Evolutionary conservation across 2,329 filamentous ascomycete species (phyloP).

Genomic region (Phoma sp.): DNA sequence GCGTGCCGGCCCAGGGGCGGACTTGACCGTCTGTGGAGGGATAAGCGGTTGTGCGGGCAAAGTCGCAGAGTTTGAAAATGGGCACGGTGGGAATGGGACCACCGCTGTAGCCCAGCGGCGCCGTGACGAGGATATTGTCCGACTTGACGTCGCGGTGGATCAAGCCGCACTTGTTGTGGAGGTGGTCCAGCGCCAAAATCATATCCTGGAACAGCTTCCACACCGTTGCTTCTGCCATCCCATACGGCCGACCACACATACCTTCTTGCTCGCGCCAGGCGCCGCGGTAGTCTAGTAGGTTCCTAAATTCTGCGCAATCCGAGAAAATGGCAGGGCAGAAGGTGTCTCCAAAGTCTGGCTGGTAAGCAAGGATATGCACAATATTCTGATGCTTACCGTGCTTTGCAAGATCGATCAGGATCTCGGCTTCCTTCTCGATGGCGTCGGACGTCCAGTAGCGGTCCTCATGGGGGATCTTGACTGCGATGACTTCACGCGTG

Average conservation of each 20-base stretch:
- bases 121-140: slow-evolving; percentile 82
- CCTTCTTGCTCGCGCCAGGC: slow-evolving; percentile 5
- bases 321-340: background rate
- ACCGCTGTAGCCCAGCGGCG: slow-evolving; percentile 1
- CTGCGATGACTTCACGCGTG: background rate
- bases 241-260: background rate
- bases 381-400: slow-evolving; percentile 2
- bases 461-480: background rate
- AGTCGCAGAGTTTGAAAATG: slow-evolving; percentile 34
- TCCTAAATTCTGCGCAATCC: background rate
- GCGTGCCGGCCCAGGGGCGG: slow-evolving; percentile 21
- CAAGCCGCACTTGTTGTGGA: slow-evolving; percentile 49
- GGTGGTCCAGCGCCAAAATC: slow-evolving; percentile 22
- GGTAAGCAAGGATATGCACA: background rate
- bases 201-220: slow-evolving; percentile 39
- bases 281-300: slow-evolving; percentile 6
- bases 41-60: slow-evolving; percentile 18
- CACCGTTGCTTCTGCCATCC: slow-evolving; percentile 26
- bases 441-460: background rate
- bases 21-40: background rate
- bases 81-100: slow-evolving; percentile 20
- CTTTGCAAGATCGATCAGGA: background rate
- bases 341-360: background rate
- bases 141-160: slow-evolving; percentile 91
- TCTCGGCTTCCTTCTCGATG: background rate